These are phyloP conservation scores for Chrysoporthe austroafricana DNA, from an alignment of 2,329 filamentous ascomycete species.

Conservation along the genomic window DNA sequence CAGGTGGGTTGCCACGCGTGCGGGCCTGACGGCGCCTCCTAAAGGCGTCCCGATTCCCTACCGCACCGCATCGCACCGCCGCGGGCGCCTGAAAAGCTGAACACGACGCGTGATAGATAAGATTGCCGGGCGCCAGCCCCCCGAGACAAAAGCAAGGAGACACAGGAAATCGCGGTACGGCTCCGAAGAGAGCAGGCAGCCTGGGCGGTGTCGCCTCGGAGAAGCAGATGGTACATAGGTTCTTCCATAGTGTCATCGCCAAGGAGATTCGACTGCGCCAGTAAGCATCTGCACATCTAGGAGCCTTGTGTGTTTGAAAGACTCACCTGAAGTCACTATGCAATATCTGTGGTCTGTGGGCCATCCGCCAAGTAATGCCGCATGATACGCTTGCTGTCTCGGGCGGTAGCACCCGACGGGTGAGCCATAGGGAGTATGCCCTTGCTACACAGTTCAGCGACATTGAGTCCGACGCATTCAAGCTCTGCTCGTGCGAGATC, in stretches of 20 bases:
- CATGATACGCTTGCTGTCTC: too few species aligned
- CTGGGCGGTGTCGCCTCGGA: background rate
- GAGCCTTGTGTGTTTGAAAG: background rate
- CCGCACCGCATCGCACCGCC: too few species aligned
- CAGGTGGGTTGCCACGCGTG: too few species aligned
- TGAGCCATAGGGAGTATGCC: too few species aligned
- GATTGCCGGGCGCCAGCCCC: too few species aligned
- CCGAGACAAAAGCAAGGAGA: too few species aligned
- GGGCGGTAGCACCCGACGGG: too few species aligned
- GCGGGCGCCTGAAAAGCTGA: too few species aligned
- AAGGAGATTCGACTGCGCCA: background rate
- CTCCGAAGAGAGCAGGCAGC: background rate
- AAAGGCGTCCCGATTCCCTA: too few species aligned
- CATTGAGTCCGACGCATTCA: constrained; percentile 2
- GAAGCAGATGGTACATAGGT: background rate
- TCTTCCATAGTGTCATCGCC: background rate
- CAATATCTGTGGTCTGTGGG: background rate
- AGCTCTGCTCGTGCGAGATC: constrained; percentile 2
- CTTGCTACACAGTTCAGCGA: background rate
- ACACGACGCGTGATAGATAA: too few species aligned
- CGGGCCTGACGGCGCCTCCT: too few species aligned
- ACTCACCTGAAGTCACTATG: constrained; percentile 2
- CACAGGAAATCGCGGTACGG: background rate
- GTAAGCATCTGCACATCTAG: constrained; percentile 1
- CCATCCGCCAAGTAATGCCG: too few species aligned